phyloP scores from a whole-genome alignment of 2,329 filamentous ascomycete genomes.

The Microdochium paspali region DNA sequence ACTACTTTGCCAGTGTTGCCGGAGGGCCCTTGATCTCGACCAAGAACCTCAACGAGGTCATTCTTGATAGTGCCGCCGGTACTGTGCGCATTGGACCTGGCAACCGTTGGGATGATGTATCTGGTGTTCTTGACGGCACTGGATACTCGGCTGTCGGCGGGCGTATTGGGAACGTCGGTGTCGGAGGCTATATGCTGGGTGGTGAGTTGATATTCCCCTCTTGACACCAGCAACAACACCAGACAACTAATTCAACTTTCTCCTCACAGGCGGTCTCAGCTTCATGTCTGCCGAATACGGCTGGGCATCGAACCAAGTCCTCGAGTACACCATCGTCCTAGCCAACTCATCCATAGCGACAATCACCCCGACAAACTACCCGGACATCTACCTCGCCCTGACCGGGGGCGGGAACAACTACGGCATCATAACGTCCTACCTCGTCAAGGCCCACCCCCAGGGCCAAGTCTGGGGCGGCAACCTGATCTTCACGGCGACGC shows the following conservation, averaged over 20 bases:
- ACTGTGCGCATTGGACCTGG: conserved; percentile 35
- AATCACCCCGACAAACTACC: conserved; percentile 28
- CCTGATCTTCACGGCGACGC: conserved; percentile 23
- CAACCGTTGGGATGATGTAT: conserved; percentile 31
- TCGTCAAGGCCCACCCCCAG: conserved; percentile 30
- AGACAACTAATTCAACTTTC: conserved; percentile 30
- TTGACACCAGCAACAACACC: conserved; percentile 34
- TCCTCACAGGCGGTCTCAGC: conserved; percentile 35
- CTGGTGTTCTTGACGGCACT: conserved; percentile 26
- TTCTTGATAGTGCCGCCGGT: conserved; percentile 23
- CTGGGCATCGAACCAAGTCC: conserved; percentile 38
- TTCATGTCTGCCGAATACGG: conserved; percentile 42
- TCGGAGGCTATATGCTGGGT: conserved; percentile 41
- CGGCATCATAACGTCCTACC: conserved; percentile 37
- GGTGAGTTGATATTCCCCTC: conserved; percentile 41
- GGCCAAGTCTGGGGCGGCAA: conserved; percentile 33
- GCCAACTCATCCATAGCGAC: conserved; percentile 36
- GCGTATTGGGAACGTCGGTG: conserved; percentile 34
- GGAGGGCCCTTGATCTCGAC: conserved; percentile 40
- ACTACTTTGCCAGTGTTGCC: conserved; percentile 39
- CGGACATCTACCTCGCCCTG: conserved; percentile 42
- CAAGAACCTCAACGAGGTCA: conserved; percentile 28
- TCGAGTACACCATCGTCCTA: conserved; percentile 42
- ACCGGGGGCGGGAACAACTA: conserved; percentile 49
- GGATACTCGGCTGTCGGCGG: conserved; percentile 33